Evolutionary conservation across 805 yeast genomes (phyloP).

Genomic region (Metschnikowia santaceciliae): DNA sequence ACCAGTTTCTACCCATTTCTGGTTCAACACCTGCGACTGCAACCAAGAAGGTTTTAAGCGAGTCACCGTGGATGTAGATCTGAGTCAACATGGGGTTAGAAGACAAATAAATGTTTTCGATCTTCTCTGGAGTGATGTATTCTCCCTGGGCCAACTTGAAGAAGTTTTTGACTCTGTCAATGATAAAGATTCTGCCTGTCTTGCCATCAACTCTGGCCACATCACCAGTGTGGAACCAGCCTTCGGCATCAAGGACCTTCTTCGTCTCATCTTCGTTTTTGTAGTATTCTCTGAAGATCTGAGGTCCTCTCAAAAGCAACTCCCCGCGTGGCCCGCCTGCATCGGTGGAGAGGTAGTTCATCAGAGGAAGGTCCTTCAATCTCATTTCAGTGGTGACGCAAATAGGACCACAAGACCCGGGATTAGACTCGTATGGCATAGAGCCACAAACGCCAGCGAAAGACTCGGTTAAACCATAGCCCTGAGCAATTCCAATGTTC

Average conservation of each 20-base stretch:
- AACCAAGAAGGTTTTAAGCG: conserved; percentile 51
- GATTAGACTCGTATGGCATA: conserved; percentile 17
- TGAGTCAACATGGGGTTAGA: conserved; percentile 49
- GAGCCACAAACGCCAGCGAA: conserved; percentile 23
- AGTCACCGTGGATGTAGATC: conserved; percentile 61
- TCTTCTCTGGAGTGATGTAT: conserved; percentile 19
- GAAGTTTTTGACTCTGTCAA: conserved; percentile 27
- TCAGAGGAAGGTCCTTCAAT: conserved; percentile 22
- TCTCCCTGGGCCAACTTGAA: conserved; percentile 21
- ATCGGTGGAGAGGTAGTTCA: conserved; percentile 22
- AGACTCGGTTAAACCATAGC: conserved; percentile 35
- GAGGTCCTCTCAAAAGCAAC: conserved; percentile 25
- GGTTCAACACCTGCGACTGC: conserved; percentile 62
- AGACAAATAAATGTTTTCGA: conserved; percentile 26
- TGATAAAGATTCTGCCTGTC: conserved; percentile 19
- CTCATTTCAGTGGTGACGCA: conserved; percentile 19
- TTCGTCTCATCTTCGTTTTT: conserved; percentile 25
- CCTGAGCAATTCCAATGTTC: conserved; percentile 26
- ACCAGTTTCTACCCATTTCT: conserved; percentile 18
- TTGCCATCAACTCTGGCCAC: conserved; percentile 49
- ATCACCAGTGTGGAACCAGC: conserved; percentile 30
- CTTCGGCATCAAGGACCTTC: conserved; percentile 18
- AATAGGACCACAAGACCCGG: conserved; percentile 24
- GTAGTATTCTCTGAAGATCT: conserved; percentile 23
- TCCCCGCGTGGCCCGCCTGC: conserved; percentile 28